Percentiles rank a stretch among this genome's conserved stretches.
Evolutionary conservation across 306 rosid genomes (phyloP).

Genomic region (Mimosa pudica): DNA sequence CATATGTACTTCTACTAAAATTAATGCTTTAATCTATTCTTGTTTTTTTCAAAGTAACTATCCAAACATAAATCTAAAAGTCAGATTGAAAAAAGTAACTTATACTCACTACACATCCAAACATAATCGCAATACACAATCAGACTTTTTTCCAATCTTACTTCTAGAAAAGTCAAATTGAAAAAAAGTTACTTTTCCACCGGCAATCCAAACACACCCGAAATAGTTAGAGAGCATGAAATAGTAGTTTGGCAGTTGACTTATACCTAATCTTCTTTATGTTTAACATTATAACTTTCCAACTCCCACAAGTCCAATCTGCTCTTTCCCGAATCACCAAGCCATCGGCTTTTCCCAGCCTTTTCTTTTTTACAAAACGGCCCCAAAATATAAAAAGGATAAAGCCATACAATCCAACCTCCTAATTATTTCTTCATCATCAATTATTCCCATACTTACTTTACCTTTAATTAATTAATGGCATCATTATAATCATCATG

Average conservation of each 20-base stretch:
- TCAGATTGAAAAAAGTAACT: too few species aligned
- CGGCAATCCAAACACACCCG: too few species aligned
- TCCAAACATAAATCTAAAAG: too few species aligned
- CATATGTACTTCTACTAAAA: too few species aligned
- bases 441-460: background rate
- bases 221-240: too few species aligned
- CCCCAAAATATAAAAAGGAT: background rate
- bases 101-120: too few species aligned
- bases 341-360: background rate
- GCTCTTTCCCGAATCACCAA: background rate
- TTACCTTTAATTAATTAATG: background rate
- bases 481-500: background rate
- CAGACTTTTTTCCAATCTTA: too few species aligned
- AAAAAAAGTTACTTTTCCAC: too few species aligned
- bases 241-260: background rate
- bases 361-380: background rate
- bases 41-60: too few species aligned
- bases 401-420: background rate
- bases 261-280: background rate
- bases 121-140: too few species aligned
- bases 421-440: slow-evolving; percentile 30
- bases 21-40: too few species aligned
- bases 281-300: background rate
- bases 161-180: too few species aligned
- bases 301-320: background rate